Base-by-base conservation (phyloP, 495 filamentous ascomycete genomes). In the Chaetomium tenue region DNA sequence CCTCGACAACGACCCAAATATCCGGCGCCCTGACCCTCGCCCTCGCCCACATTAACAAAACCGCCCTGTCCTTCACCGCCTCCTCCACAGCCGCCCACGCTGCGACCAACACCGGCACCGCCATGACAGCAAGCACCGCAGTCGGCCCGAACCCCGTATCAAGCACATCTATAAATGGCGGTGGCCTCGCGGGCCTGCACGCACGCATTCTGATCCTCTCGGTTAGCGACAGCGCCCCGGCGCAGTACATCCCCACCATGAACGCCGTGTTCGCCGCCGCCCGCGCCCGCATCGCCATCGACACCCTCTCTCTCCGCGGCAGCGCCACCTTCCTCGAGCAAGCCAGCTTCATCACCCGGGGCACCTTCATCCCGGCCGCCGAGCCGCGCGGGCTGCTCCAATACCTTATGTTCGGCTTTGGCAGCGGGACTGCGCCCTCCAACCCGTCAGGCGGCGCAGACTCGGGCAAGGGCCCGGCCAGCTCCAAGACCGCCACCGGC, bases 191-290 rank as follows among this genome's bases (percentile, higher is more conserved):
- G 60, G 76, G 82, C 51, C 76, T 96, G 12, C 86, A 90, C 70
- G 87, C 89, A n/a, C 89, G 95, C 47, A 96, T 98, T 70, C 75
- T 98, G 58, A 85, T 91, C 13, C 77, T 95, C 46, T 91, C 88
- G 54, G 91, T 92, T 37, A 91, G 90, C 26, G 89, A 89, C 65
- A 89, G 91, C 76, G 83, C 92, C 5, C 88, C 93, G 0, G 84
- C 88, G 37, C 93, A 97, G 74, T 98, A 98, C 78, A 97, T 98
- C 61, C 90, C 93, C 2, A 89, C 97, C 54, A 98, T 98, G 93
- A 98, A 98, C 79, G 83, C 87, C 67, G 96, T 97, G 47, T 98
- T 98, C 76, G 95, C 94, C 12, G 92, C 93, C 64, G 91, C 91
- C 68, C 88, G 93, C 59, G 79, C 91, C 57, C 82, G 82, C 65